These are phyloP conservation scores for Auriculariales sp. DNA, from an alignment of 768 basidiomycete genomes.

Conservation along the genomic window DNA sequence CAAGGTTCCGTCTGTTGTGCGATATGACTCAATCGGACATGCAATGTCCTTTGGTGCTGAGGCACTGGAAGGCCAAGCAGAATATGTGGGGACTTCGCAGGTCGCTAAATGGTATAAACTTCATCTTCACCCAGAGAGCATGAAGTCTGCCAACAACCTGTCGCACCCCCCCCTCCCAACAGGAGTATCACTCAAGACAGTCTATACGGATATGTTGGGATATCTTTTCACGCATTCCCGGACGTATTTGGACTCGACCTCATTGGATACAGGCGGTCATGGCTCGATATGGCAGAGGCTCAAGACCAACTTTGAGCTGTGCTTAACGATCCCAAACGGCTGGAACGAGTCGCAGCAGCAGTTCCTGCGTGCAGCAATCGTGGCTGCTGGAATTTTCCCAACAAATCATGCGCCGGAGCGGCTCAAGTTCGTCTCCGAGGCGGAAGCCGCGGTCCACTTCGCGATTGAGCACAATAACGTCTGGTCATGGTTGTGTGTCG, in stretches of 20 bases:
- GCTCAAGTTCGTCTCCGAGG: slow-evolving; percentile 34
- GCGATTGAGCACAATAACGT: slow-evolving; percentile 19
- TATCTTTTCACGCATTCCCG: slow-evolving; percentile 30
- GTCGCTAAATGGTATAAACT: not conserved
- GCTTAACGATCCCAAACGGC: slow-evolving; percentile 34
- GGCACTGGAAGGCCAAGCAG: not conserved
- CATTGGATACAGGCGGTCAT: slow-evolving; percentile 7
- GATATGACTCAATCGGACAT: not conserved
- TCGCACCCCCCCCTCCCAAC: slow-evolving; percentile 29
- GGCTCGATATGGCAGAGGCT: slow-evolving; percentile 24
- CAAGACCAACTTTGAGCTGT: slow-evolving; percentile 25
- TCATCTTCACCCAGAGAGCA: not conserved
- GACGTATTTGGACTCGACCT: not conserved
- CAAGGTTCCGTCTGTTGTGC: not conserved
- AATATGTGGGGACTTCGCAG: not conserved
- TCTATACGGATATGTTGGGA: slow-evolving; percentile 33
- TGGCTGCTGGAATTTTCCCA: slow-evolving; percentile 25
- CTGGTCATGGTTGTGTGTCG: not conserved
- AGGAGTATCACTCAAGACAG: slow-evolving; percentile 25
- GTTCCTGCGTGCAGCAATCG: slow-evolving; percentile 28
- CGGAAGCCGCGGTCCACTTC: slow-evolving; percentile 38
- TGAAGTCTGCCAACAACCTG: not conserved
- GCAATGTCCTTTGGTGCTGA: not conserved
- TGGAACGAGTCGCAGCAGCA: slow-evolving; percentile 32
- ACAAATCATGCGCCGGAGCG: slow-evolving; percentile 12